Evolutionary conservation across 495 filamentous ascomycete genomes (phyloP).

Genomic region (Aspergillus conjunctus): DNA sequence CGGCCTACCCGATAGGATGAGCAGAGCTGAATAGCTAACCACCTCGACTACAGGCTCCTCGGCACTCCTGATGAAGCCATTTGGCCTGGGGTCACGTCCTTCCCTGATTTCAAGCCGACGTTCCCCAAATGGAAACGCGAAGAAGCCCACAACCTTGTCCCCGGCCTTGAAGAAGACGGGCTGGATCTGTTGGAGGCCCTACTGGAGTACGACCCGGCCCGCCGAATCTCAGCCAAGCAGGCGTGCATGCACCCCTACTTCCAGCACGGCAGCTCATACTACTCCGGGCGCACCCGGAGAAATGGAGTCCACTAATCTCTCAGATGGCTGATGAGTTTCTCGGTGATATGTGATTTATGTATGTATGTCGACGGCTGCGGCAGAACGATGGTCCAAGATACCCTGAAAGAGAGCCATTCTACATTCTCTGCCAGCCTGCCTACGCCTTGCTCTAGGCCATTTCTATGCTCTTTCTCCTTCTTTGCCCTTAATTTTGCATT

Average conservation of each 20-base stretch:
- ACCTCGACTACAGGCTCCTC: constrained; percentile 61
- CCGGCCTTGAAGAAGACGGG: constrained; percentile 70
- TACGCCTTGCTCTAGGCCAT: constrained; percentile 3
- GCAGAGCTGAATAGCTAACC: neutral
- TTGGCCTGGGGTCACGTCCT: constrained; percentile 96
- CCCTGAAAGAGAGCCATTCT: too few species aligned
- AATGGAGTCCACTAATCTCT: constrained; percentile 45
- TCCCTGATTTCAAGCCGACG: constrained; percentile 94
- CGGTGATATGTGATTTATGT: constrained; percentile 24
- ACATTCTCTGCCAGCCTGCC: neutral
- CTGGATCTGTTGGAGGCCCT: constrained; percentile 87
- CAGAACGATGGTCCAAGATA: neutral
- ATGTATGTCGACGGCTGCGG: constrained; percentile 22
- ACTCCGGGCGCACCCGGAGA: constrained; percentile 48
- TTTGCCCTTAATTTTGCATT: constrained; percentile 20
- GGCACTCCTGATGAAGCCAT: constrained; percentile 86
- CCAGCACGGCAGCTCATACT: constrained; percentile 61
- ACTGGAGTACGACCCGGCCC: constrained; percentile 92
- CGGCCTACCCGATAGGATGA: neutral
- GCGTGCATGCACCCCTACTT: constrained; percentile 94
- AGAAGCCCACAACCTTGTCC: constrained; percentile 55
- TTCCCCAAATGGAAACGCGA: constrained; percentile 96
- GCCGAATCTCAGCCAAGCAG: constrained; percentile 93
- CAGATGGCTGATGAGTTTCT: constrained; percentile 9
- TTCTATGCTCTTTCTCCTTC: constrained; percentile 13